Base-by-base conservation (phyloP, 768 basidiomycete genomes). In the Tricholoma terreum region DNA sequence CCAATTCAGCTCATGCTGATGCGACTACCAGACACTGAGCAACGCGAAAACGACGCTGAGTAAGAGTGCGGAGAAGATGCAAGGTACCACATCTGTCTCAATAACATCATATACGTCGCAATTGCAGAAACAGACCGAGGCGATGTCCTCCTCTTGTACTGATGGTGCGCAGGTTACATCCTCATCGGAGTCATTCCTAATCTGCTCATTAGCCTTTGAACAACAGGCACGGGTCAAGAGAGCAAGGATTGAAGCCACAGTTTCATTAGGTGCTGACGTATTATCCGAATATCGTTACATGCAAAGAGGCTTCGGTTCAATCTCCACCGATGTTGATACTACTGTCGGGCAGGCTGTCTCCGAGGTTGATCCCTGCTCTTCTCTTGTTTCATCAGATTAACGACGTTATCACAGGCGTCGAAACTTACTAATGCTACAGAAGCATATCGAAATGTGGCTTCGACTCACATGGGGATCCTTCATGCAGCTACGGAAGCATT, bases 141-240 rank as follows among this genome's bases (percentile, higher is more conserved):
- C 65, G 9, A 69, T 85, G 58, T 74, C 73, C 45, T 63, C 72
- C 5, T 74, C 79, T 17, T 82, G 75, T 58, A 70, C 71, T 45
- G 69, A 77, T 62, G 80, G 83, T 82, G 60, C 56, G 77, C 63
- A 24, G 8, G 30, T 31, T 14, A 31, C 30, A 49, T 49, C n/a
- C 15, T 49, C 30, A 0, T 34, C 5, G 52, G 8, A 50, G 30
- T 27, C 14, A 49, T 27, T 45, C 56, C 30, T 36, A 19, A 36
- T 45, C 52, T 54, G n/a, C 24, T 35, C 0, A 15, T 4, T 60
- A 86, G 89, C 83, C 31, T 79, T 89, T 59, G 84, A 90, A 58
- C 78, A 82, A 58, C 73, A 87, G 63, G 71, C 73, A 42, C 77
- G 81, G 54, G 79, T 84, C 14, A 93, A 93, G 66, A 80, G 85